Conservation (phyloP, 2,329 filamentous ascomycete genomes). For the Xylogone sp. region DNA sequence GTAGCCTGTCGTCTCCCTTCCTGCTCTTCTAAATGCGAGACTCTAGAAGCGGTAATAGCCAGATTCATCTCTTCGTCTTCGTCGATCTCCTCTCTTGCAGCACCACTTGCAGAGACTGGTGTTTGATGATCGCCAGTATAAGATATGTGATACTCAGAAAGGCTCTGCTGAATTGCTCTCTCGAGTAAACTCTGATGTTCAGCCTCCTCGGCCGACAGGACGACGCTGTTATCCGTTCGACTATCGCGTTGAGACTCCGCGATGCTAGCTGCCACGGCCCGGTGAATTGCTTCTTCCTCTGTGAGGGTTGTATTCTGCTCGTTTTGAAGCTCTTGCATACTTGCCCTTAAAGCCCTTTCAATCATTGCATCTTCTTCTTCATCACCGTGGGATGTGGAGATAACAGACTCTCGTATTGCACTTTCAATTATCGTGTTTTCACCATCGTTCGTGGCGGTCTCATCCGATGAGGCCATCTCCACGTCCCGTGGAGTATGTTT, state of each 20-base stretch:
- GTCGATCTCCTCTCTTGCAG: conserved; percentile 20
- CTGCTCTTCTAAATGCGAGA: conserved; percentile 9
- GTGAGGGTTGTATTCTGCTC: conserved; percentile 20
- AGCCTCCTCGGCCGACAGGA: conserved; percentile 36
- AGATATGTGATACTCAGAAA: conserved; percentile 25
- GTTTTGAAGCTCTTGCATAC: conserved; percentile 54
- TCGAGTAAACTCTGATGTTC: conserved; percentile 56
- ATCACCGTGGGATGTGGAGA: conserved; percentile 67
- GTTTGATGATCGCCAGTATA: conserved; percentile 5
- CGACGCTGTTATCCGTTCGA: neutral
- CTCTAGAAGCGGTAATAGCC: conserved; percentile 37
- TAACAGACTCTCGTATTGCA: conserved; percentile 67
- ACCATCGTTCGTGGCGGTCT: conserved; percentile 8
- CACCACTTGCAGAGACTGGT: conserved; percentile 3
- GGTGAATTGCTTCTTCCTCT: conserved; percentile 39
- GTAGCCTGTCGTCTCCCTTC: conserved; percentile 36
- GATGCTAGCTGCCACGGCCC: conserved; percentile 47
- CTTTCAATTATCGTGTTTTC: conserved; percentile 64
- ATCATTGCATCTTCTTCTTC: conserved; percentile 65
- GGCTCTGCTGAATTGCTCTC: conserved; percentile 50
- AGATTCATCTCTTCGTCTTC: conserved; percentile 35
- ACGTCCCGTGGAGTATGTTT: conserved; percentile 15
- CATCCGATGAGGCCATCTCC: conserved; percentile 10
- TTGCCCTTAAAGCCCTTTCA: conserved; percentile 71
- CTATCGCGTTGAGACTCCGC: conserved; percentile 32